Base-by-base conservation (phyloP, 208 protist genomes). In the Acanthamoeba sp. region DNA sequence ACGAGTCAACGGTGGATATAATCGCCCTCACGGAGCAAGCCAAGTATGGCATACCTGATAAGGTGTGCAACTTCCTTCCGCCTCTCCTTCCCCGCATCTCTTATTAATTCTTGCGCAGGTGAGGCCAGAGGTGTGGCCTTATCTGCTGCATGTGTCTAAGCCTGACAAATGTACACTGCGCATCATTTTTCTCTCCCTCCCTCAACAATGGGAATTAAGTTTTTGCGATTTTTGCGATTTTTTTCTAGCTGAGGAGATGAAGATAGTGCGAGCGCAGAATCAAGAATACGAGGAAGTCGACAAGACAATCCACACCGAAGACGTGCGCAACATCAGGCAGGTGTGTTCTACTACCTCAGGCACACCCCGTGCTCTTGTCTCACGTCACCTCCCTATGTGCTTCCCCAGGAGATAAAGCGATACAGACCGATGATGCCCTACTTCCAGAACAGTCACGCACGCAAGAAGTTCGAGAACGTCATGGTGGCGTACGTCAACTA, bases 231-330 rank as follows among this genome's bases (percentile, higher is more conserved):
- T 59, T 57, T 80, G 87, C 6, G 9, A 32, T 87, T 48, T 94
- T 22, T 38, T 27, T 76, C 45, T 10, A 88, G 80, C 80, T 5
- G 48, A 88, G 32, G 80, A 88, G 50, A 88, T 88, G 80, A 88
- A 88, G 50, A 24, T 88, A 7, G 80, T 88, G 80, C 80, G 80
- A 40, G 50, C 40, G 22, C 20, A 64, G n/a, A 66, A 59, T 71
- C 69, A 95, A 90, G 95, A 96, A 10, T 96, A 96, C 91, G 95
- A 95, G 64, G 94, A 95, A n/a, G 78, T 96, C n/a, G 95, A 96
- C 91, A 96, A 96, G 69, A 95, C 91, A 1, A 88, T 88, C 40
- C 84, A 96, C 89, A 69, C 93, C 59, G 59, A 66, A 27, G 59
- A 66, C 59, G 59, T 66, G 59, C 59, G 59, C 2, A 66, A 66